Evolutionary conservation across 345 rosid genomes (phyloP).

Genomic region (Schrenkiella parvula): DNA sequence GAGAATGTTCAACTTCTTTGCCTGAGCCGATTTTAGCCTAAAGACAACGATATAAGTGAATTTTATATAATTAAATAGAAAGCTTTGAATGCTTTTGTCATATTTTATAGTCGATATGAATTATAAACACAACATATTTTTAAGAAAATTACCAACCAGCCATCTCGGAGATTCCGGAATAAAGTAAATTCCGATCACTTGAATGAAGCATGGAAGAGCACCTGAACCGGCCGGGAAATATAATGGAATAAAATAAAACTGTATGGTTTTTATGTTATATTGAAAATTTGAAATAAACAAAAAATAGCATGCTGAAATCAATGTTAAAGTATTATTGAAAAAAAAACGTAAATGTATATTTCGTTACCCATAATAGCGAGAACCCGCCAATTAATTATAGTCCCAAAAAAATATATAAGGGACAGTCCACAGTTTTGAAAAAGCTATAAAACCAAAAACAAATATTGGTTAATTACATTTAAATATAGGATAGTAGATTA

Average conservation of each 20-base stretch:
- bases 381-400: conserved; percentile 29
- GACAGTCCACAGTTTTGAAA: conserved; percentile 30
- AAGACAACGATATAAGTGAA: background rate
- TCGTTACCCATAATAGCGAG: conserved; percentile 36
- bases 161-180: conserved; percentile 59
- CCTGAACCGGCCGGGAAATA: conserved; percentile 8
- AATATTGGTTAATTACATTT: background rate
- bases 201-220: conserved; percentile 35
- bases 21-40: conserved; percentile 44
- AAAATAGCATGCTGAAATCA: background rate
- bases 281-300: conserved; percentile 31
- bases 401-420: conserved; percentile 31
- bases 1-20: conserved; percentile 40
- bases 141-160: conserved; percentile 34
- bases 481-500: background rate
- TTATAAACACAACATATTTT: background rate
- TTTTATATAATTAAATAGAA: background rate
- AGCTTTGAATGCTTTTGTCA: background rate
- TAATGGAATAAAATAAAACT: background rate
- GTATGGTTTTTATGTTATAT: background rate
- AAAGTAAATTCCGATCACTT: conserved; percentile 35
- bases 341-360: background rate
- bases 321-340: background rate
- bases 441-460: conserved; percentile 9
- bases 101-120: background rate